Percentiles rank a stretch among this genome's conserved stretches.
These are phyloP conservation scores for Delonix regia DNA, from an alignment of 306 rosid genomes.

Conservation along the genomic window DNA sequence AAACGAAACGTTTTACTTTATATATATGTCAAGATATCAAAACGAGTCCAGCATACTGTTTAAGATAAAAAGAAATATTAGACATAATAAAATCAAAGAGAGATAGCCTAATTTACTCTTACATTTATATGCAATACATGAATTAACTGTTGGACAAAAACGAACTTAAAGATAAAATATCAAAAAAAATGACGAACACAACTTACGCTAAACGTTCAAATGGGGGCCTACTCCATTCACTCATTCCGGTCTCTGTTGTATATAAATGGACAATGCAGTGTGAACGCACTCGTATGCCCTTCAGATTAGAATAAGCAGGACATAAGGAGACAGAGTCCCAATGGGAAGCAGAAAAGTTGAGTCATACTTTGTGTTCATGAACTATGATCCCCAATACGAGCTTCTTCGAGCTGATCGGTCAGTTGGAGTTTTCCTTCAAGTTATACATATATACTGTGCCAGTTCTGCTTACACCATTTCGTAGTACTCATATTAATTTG, in stretches of 20 bases:
- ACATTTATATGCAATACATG: not conserved
- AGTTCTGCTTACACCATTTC: not conserved
- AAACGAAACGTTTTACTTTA: too few relatives aligned
- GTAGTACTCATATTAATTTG: not conserved
- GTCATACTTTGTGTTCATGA: slow-evolving; percentile 85
- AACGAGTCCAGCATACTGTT: too few relatives aligned
- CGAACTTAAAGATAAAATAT: too few relatives aligned
- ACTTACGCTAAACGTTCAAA: slow-evolving; percentile 2
- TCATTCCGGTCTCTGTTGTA: slow-evolving; percentile 14
- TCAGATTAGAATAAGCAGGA: slow-evolving; percentile 9
- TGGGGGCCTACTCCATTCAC: slow-evolving; percentile 15
- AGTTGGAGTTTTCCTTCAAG: slow-evolving; percentile 2
- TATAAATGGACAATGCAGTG: slow-evolving; percentile 39
- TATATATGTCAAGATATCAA: too few relatives aligned
- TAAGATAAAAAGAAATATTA: too few relatives aligned
- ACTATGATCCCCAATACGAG: slow-evolving; percentile 82
- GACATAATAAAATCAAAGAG: too few relatives aligned
- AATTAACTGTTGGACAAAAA: not conserved
- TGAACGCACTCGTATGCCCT: not conserved
- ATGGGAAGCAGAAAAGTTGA: slow-evolving; percentile 61
- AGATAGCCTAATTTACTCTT: too few relatives aligned
- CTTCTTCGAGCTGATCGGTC: slow-evolving; percentile 74
- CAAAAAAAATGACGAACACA: not conserved
- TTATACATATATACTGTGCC: not conserved
- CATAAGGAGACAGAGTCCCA: not conserved